Percentiles rank a stretch among this genome's conserved stretches.
These are phyloP conservation scores for Cercospora beticola DNA, from an alignment of 2,329 filamentous ascomycete genomes.

Conservation along the genomic window DNA sequence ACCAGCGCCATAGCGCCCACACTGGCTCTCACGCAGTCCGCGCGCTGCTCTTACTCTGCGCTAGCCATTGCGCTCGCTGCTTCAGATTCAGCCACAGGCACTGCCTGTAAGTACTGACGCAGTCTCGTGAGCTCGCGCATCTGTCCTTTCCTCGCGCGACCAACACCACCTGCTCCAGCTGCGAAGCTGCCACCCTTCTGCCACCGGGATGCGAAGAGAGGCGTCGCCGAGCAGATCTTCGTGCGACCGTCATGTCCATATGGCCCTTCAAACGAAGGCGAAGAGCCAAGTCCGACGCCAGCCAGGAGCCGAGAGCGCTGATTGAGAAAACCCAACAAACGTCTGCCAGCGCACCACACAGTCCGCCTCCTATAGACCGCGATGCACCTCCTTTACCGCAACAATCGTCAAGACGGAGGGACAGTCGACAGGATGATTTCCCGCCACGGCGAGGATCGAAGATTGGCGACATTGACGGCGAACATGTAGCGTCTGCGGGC, in stretches of 20 bases:
- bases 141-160: background rate
- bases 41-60: background rate
- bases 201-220: constrained; percentile 9
- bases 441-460: background rate
- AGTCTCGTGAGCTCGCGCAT: background rate
- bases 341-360: constrained; percentile 8
- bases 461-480: constrained; percentile 16
- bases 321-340: constrained; percentile 49
- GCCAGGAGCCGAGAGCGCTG: constrained; percentile 44
- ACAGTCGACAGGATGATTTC: background rate
- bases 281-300: constrained; percentile 26
- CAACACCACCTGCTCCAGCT: background rate
- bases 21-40: background rate
- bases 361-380: constrained; percentile 16
- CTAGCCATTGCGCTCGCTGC: background rate
- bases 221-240: background rate
- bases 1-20: constrained; percentile 3
- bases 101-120: background rate
- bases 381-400: constrained; percentile 27
- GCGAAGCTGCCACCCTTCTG: background rate
- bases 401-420: constrained; percentile 6
- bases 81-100: background rate
- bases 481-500: constrained; percentile 7
- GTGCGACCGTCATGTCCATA: constrained; percentile 62
- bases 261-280: constrained; percentile 80